Conservation (phyloP, 208 protist species). For the Trypanosoma lewisi region DNA sequence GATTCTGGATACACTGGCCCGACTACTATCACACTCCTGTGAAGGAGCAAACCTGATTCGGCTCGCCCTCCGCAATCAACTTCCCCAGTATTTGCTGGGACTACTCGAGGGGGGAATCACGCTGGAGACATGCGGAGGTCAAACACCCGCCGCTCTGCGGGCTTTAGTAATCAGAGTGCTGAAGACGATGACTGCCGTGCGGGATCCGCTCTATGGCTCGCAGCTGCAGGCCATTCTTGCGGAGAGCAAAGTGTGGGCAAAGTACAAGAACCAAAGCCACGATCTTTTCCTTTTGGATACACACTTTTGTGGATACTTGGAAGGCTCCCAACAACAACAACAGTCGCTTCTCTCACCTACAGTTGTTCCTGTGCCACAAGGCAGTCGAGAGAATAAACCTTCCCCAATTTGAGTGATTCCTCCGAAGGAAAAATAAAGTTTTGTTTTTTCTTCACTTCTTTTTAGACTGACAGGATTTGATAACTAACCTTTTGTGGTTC, state of each 20-base stretch:
- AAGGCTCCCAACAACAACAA: constrained; percentile 23
- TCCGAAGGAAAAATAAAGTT: too few species aligned
- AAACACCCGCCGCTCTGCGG: constrained; percentile 59
- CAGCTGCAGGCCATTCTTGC: constrained; percentile 50
- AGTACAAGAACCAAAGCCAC: constrained; percentile 90
- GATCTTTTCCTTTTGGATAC: constrained; percentile 84
- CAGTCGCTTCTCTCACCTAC: constrained; percentile 21
- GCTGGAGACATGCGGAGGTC: constrained; percentile 25
- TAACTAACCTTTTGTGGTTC: neutral
- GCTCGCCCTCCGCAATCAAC: constrained; percentile 34
- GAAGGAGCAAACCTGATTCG: constrained; percentile 25
- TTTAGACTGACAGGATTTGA: neutral
- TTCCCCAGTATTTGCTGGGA: constrained; percentile 56
- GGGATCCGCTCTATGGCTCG: constrained; percentile 40
- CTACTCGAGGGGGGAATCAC: constrained; percentile 62
- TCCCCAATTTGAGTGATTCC: constrained; percentile 22
- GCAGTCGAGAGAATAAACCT: constrained; percentile 12
- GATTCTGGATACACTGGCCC: constrained; percentile 53
- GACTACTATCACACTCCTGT: constrained; percentile 48
- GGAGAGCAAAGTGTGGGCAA: constrained; percentile 65
- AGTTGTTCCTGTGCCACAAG: neutral
- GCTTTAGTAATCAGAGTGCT: constrained; percentile 84
- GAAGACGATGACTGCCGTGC: constrained; percentile 62
- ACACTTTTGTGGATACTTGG: constrained; percentile 63
- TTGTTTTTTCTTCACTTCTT: neutral